Base-by-base conservation (phyloP, 805 yeast species). In the Danielozyma ontarioensis region DNA sequence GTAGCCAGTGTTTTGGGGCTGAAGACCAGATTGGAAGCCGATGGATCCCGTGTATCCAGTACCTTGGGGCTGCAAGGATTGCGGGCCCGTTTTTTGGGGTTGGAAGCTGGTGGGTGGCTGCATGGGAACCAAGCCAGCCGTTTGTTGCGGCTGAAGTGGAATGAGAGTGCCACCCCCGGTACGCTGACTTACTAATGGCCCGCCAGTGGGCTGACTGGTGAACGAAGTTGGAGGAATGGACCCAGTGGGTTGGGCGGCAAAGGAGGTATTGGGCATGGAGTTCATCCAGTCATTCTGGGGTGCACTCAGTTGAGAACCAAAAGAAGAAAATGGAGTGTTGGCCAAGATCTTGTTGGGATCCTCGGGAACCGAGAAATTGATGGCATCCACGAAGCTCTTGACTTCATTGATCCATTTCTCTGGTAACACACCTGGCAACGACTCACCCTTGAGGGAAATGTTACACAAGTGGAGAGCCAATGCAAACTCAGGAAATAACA, bases 401-500 rank as follows among this genome's bases (percentile, higher is more conserved):
- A 90, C 96, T 57, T 90, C 97, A 51, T 83, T 84, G 51, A 70
- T 68, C 62, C 87, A 77, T 41, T 74, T 78, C 14, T 73, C 72
- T 19, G 95, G 96, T 44, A 90, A 61, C 26, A 67, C 70, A 27
- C 65, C 66, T 3, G 97, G 97, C 39, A 89, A 67, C 6, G 80
- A 65, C 45, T 84, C 88, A 24, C 96, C 95, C 46, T 76, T 78
- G 45, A 85, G 68, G 0, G 82, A 83, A 50, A 77, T 60, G 46
- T 84, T 83, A 53, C 95, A 88, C 46, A 90, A 68, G 57, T 88
- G 90, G 69, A 90, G 78, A 13, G 96, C 88, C 44, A 90, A 68
- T 12, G 95, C 95, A 68, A 90, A 90, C 57, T 90, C 97, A 2
- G 97, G 97, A 53, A 89, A 90, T 46, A 90, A 62, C 40, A 90